A percentile compares a stretch with the other conserved stretches of the same genome.
Conservation (phyloP, 176 grass and related monocot species). For the maize (Zea mays) region DNA sequence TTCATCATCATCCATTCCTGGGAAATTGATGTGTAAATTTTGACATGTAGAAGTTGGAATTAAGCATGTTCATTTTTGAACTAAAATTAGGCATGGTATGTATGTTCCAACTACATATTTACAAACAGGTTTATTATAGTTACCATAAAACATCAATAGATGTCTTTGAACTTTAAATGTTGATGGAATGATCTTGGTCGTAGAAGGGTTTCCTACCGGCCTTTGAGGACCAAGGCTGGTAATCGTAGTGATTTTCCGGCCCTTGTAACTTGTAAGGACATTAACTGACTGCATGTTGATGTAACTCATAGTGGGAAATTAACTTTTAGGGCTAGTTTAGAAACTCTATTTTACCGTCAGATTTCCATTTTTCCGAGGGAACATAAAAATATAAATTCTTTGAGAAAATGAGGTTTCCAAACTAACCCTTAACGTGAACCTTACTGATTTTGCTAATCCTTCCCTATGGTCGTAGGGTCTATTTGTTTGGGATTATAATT, state of each 20-base stretch:
- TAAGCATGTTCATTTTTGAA: too few species aligned
- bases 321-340: too few species aligned
- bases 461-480: too few species aligned
- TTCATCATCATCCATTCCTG: constrained; percentile 2
- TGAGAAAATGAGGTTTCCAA: too few species aligned
- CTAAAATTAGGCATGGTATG: background rate
- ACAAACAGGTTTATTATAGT: background rate
- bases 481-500: too few species aligned
- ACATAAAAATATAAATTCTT: too few species aligned
- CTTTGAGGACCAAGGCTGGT: background rate
- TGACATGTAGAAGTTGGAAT: too few species aligned
- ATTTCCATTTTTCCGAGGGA: too few species aligned
- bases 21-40: constrained; percentile 14
- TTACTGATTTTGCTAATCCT: background rate
- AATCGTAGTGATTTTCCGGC: background rate
- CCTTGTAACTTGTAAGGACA: background rate
- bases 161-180: background rate
- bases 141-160: background rate
- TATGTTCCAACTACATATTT: background rate
- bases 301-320: background rate
- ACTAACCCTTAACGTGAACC: background rate
- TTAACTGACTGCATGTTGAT: background rate
- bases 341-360: too few species aligned
- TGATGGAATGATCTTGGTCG: background rate
- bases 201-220: background rate